Percentiles rank a stretch among this genome's conserved stretches.
These are phyloP conservation scores for Mycena haematopus DNA, from an alignment of 768 basidiomycete species.

Conservation along the genomic window DNA sequence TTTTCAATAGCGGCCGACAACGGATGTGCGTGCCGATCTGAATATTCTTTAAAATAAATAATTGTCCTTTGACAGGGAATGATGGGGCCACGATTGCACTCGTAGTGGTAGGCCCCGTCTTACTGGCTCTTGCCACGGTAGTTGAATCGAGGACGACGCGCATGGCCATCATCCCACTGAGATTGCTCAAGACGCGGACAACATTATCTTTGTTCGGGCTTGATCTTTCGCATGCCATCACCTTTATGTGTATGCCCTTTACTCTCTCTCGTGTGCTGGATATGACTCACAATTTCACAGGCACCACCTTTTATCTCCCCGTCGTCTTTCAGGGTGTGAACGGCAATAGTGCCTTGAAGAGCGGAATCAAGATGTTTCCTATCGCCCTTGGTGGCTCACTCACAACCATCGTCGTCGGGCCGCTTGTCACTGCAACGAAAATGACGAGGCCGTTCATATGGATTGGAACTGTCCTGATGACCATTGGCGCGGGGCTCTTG, in stretches of 20 bases:
- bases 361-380: constrained; percentile 38
- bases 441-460: constrained; percentile 37
- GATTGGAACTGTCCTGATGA: constrained; percentile 37
- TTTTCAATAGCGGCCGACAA: constrained; percentile 19
- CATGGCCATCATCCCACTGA: constrained; percentile 22
- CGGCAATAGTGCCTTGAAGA: constrained; percentile 34
- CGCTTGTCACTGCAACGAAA: constrained; percentile 35
- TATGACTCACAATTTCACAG: neutral
- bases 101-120: constrained; percentile 8
- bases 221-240: constrained; percentile 10
- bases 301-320: constrained; percentile 37
- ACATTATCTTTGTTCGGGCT: constrained; percentile 22
- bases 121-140: constrained; percentile 7
- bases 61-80: constrained; percentile 1
- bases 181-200: constrained; percentile 21
- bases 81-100: constrained; percentile 13
- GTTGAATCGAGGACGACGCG: constrained; percentile 20
- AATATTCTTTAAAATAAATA: neutral
- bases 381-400: constrained; percentile 37
- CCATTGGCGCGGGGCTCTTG: constrained; percentile 41
- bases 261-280: no score
- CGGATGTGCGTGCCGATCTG: constrained; percentile 8
- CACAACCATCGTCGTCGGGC: constrained; percentile 40
- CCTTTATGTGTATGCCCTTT: constrained; percentile 18
- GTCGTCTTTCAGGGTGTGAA: constrained; percentile 45